These are phyloP conservation scores for Tremellales sp. DNA, from an alignment of 1,284 basidiomycete genomes.

Conservation along the genomic window DNA sequence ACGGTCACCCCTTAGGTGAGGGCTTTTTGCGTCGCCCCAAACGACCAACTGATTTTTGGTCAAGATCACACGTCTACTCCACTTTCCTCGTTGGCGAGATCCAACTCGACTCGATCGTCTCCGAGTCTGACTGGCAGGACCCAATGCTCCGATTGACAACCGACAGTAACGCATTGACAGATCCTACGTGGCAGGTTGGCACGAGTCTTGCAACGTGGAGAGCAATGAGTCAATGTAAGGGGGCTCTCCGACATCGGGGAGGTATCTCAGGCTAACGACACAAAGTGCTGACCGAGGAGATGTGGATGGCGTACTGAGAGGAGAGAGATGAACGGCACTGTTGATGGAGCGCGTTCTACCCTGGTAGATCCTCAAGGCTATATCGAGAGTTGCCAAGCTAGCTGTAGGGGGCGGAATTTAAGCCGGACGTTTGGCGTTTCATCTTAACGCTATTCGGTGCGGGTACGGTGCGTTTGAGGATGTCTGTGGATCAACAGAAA, in stretches of 20 bases:
- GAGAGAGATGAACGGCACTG: too few species aligned
- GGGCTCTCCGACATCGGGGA: background rate
- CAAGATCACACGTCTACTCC: constrained; percentile 30
- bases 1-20: constrained; percentile 30
- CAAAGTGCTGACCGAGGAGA: constrained; percentile 31
- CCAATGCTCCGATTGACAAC: constrained; percentile 11
- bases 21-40: too few species aligned
- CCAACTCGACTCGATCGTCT: constrained; percentile 23
- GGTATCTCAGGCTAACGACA: constrained; percentile 3
- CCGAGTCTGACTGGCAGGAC: constrained; percentile 17
- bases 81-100: constrained; percentile 34
- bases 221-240: constrained; percentile 35
- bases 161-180: too few species aligned
- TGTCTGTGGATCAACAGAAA: too few species aligned
- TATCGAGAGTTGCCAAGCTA: too few species aligned
- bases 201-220: constrained; percentile 29
- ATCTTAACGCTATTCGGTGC: too few species aligned
- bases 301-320: constrained; percentile 39
- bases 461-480: too few species aligned
- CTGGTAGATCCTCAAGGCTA: too few species aligned
- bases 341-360: too few species aligned
- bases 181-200: constrained; percentile 23
- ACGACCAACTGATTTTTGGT: background rate
- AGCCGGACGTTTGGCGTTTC: too few species aligned
- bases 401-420: too few species aligned